Evolutionary conservation across 2,329 filamentous ascomycete genomes (phyloP), one percentile per base, ranked within the genome.

Genomic region (Ophiocordyceps australis): DNA sequence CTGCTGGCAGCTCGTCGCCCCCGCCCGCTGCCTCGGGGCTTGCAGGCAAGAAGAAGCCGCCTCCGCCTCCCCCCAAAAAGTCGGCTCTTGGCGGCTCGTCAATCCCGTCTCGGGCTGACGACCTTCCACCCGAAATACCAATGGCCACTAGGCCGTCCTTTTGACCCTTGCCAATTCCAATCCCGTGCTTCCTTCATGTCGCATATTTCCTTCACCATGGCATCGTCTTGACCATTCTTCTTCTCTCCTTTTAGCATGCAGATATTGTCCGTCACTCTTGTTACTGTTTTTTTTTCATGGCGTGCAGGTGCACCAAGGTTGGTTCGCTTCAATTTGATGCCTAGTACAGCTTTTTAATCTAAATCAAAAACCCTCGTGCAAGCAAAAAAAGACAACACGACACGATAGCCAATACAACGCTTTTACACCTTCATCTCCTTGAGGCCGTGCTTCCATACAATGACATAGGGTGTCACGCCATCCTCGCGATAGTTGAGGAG

Each of bases 401-500:
- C 5, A 24, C 13, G 25, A n/a, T n/a, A n/a, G n/a, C n/a, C n/a
- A n/a, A n/a, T n/a, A n/a, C n/a, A n/a, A n/a, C n/a, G n/a, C n/a
- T 14, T 39, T 65, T 86, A 98, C 42, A 95, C 83, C 80, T 98
- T 95, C 65, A 72, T 73, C 62, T 77, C 75, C 42, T 60, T 63
- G 37, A 95, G 58, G 48, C 86, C 89, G 61, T 94, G 78, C 73
- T 95, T 94, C 86, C 85, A 95, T 62, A 91, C 60, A 39, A 72
- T 78, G 44, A 92, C 65, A 51, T 68, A 98, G 32, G 89, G 89
- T 29, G 86, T 95, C 40, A 76, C 55, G 54, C 89, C 89, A 45
- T 95, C 89, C 54, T 93, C 85, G 45, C 89, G 86, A 72, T 93
- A 98, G 70, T 94, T 91, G 50, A 94, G 77, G 40, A 94, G 79